Conservation (phyloP, 768 basidiomycete species). For the Mycena galericulata region DNA sequence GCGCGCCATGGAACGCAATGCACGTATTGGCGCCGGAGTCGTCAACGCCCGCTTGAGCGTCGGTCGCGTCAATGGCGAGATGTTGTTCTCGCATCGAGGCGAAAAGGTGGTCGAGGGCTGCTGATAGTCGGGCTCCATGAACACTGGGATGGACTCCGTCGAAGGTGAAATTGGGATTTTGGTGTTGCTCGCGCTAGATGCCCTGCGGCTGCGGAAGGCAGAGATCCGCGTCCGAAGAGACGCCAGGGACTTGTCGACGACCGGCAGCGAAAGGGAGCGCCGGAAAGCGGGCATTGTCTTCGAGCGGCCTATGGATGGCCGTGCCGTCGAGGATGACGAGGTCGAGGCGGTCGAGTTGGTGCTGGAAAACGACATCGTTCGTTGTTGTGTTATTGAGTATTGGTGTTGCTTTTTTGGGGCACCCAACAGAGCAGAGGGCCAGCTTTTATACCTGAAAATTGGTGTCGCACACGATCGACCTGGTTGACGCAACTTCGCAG, state of each 20-base stretch:
- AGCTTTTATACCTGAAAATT: conserved; percentile 19
- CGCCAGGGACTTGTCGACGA: conserved; percentile 19
- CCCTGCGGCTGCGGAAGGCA: neutral
- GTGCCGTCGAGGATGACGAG: neutral
- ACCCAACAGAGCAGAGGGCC: neutral
- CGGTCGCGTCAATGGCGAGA: conserved; percentile 21
- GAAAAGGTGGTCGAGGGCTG: neutral
- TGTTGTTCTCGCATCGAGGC: too few relatives aligned
- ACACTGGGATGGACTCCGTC: conserved; percentile 15
- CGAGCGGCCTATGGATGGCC: conserved; percentile 13
- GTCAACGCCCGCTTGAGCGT: conserved; percentile 14
- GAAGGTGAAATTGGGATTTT: neutral
- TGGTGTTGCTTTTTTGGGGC: neutral
- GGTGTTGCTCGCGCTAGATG: neutral
- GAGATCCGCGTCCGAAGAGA: conserved; percentile 11
- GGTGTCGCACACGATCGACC: conserved; percentile 2
- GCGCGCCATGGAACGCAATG: neutral
- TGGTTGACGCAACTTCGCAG: neutral
- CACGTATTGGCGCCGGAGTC: conserved; percentile 20
- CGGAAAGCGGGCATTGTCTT: conserved; percentile 20
- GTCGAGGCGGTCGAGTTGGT: neutral
- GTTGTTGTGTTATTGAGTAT: neutral
- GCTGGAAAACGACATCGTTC: neutral
- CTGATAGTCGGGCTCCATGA: conserved; percentile 20
- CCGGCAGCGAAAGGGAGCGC: conserved; percentile 9